These are phyloP conservation scores for Coemansia reversa DNA, from an alignment of 192 early-diverging fungal genomes.

Conservation along the genomic window DNA sequence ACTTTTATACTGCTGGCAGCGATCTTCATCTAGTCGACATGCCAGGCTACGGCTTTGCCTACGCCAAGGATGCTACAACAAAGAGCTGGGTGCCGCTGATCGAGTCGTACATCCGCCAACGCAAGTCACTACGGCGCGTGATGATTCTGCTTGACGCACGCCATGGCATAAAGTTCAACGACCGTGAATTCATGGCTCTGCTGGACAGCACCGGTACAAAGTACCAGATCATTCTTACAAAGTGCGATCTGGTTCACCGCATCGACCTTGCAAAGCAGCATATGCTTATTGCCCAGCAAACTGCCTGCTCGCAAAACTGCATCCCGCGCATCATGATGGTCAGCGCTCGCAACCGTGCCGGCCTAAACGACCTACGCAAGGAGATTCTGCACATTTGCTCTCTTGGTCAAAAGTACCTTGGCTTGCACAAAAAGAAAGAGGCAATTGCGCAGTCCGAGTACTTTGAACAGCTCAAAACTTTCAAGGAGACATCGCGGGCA, in stretches of 20 bases:
- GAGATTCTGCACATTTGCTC: constrained; percentile 62
- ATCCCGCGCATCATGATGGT: constrained; percentile 60
- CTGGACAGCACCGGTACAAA: constrained; percentile 38
- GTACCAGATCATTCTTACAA: constrained; percentile 60
- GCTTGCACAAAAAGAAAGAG: constrained; percentile 42
- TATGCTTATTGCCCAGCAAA: constrained; percentile 54
- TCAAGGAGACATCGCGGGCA: constrained; percentile 37
- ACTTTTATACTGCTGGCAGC: constrained; percentile 68
- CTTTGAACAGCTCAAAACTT: constrained; percentile 44
- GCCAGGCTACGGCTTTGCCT: constrained; percentile 84
- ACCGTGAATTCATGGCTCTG: constrained; percentile 47
- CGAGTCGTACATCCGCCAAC: constrained; percentile 61
- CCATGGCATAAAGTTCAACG: constrained; percentile 61
- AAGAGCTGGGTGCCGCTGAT: constrained; percentile 65
- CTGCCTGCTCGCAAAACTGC: constrained; percentile 35
- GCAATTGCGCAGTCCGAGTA: constrained; percentile 41
- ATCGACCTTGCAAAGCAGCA: constrained; percentile 64
- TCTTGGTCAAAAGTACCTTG: constrained; percentile 52
- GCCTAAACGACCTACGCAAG: constrained; percentile 70
- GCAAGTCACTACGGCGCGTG: constrained; percentile 60
- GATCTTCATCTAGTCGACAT: constrained; percentile 73
- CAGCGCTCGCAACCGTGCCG: constrained; percentile 58
- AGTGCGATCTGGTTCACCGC: constrained; percentile 68
- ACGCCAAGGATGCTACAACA: constrained; percentile 62
- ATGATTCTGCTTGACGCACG: constrained; percentile 77